These are phyloP conservation scores for Saturnispora diversa DNA, from an alignment of 805 yeast species.

Conservation along the genomic window DNA sequence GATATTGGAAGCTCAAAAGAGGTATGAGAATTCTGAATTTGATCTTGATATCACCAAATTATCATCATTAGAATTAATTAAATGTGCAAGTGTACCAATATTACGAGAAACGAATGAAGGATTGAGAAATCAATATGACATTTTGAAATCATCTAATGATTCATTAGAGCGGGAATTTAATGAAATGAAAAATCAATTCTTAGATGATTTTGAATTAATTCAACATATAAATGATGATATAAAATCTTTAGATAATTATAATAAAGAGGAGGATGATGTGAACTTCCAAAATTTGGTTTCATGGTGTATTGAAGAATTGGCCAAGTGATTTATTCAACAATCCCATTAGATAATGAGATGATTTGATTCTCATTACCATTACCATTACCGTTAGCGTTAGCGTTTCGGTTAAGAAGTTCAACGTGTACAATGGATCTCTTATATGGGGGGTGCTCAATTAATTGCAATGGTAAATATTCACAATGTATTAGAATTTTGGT, in stretches of 20 bases:
- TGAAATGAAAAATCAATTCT: conserved; percentile 9
- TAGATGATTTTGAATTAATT: conserved; percentile 10
- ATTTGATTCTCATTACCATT: not conserved
- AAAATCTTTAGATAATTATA: conserved; percentile 14
- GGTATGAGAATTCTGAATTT: conserved; percentile 12
- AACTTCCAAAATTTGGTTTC: conserved; percentile 17
- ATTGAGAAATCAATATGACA: conserved; percentile 6
- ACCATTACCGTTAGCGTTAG: not conserved
- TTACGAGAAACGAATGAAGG: conserved; percentile 10
- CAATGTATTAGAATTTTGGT: not conserved
- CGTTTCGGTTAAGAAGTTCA: no score
- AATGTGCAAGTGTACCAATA: conserved; percentile 14
- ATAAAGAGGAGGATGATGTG: conserved; percentile 15
- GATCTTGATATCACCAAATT: conserved; percentile 14
- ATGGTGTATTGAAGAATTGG: conserved; percentile 16
- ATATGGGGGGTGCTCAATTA: not conserved
- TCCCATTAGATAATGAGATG: not conserved
- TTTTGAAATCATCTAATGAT: conserved; percentile 5
- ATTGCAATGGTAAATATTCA: not conserved
- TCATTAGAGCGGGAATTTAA: conserved; percentile 12
- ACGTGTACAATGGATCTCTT: not conserved
- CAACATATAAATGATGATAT: conserved; percentile 13
- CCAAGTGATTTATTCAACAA: conserved; percentile 1
- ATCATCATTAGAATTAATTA: conserved; percentile 19
- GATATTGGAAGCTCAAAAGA: conserved; percentile 32